Conservation (phyloP, 345 rosid species). For the Brassica carinata region DNA sequence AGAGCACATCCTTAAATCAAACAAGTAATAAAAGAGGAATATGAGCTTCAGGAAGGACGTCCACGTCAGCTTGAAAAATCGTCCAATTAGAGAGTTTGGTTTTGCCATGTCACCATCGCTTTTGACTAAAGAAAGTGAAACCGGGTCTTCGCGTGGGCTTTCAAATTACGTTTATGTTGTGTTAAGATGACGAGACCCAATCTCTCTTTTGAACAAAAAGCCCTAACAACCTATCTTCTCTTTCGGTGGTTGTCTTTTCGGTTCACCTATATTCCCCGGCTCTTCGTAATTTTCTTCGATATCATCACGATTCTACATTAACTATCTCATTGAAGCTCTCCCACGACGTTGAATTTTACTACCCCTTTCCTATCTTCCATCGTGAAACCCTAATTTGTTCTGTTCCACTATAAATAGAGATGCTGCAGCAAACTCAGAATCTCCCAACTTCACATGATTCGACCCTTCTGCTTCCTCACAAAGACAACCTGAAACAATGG, state of each 20-base stretch:
- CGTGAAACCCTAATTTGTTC: background rate
- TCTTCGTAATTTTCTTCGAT: background rate
- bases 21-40: no score
- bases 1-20: no score
- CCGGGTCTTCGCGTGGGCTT: no score
- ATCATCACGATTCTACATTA: no score
- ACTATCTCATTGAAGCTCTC: background rate
- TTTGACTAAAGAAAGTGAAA: no score
- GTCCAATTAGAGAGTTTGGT: no score
- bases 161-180: background rate
- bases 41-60: no score
- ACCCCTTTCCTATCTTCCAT: background rate
- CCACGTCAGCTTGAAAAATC: no score
- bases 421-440: background rate
- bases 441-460: background rate
- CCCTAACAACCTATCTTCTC: background rate
- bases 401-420: background rate
- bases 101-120: no score
- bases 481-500: no score
- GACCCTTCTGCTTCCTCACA: background rate
- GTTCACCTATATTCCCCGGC: background rate
- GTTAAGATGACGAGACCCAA: background rate
- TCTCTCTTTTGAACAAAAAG: background rate
- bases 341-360: background rate
- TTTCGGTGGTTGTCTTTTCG: background rate